Conservation (phyloP, 2,329 filamentous ascomycete species). For the Thelonectria blattea region DNA sequence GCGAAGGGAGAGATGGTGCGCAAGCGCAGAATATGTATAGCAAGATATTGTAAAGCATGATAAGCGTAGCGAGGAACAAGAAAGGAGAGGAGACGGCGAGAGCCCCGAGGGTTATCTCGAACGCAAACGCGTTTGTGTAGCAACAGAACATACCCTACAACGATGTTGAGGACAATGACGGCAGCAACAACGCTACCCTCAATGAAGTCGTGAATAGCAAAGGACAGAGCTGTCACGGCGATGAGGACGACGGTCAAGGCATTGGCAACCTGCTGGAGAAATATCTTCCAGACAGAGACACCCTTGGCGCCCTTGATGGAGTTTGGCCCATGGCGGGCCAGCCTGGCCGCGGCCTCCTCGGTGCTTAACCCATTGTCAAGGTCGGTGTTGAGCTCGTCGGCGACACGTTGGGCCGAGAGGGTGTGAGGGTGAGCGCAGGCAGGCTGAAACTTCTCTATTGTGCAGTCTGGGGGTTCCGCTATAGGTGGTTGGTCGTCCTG, state of each 20-base stretch:
- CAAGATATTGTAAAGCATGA: constrained; percentile 29
- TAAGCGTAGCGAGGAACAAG: constrained; percentile 3
- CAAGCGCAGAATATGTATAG: constrained; percentile 28
- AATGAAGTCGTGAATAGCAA: constrained; percentile 68
- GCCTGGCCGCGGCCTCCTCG: constrained; percentile 68
- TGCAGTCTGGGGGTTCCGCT: constrained; percentile 45
- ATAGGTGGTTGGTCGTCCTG: constrained; percentile 50
- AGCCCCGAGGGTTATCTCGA: background rate
- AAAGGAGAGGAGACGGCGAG: constrained; percentile 29
- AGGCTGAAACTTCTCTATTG: constrained; percentile 44
- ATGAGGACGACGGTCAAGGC: constrained; percentile 77
- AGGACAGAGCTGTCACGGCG: constrained; percentile 74
- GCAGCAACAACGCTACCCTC: constrained; percentile 68
- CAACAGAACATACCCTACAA: constrained; percentile 61
- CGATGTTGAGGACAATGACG: constrained; percentile 71
- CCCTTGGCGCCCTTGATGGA: constrained; percentile 73
- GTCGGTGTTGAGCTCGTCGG: constrained; percentile 49
- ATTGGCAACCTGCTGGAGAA: constrained; percentile 79
- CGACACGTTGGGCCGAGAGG: constrained; percentile 44
- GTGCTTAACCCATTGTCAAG: constrained; percentile 65
- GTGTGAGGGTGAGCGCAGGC: constrained; percentile 41
- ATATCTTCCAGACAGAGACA: constrained; percentile 75
- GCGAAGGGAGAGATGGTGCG: constrained; percentile 24
- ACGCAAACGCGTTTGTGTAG: constrained; percentile 11
- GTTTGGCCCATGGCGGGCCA: constrained; percentile 72